A percentile compares a stretch with the other conserved stretches of the same genome.
Evolutionary conservation across 352 stramenopile genomes (phyloP).

Genomic region (Phytopythium litorale): DNA sequence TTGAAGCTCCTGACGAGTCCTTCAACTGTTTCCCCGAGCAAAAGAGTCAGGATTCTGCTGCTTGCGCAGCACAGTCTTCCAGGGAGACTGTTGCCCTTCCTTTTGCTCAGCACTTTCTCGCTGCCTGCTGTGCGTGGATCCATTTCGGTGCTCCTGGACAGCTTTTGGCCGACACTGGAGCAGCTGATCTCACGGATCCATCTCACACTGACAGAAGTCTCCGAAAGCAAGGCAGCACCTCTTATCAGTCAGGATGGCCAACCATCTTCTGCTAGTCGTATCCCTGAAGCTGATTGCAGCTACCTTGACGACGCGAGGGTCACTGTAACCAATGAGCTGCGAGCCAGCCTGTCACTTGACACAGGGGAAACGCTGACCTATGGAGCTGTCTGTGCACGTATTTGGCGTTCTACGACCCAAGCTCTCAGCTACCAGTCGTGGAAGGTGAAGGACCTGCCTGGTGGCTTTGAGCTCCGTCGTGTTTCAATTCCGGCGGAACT

Average conservation of each 20-base stretch:
- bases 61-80: slow-evolving; percentile 56
- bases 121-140: slow-evolving; percentile 50
- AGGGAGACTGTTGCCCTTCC: slow-evolving; percentile 73
- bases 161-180: slow-evolving; percentile 51
- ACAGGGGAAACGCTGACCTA: slow-evolving; percentile 20
- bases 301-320: slow-evolving; percentile 9
- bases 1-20: slow-evolving; percentile 26
- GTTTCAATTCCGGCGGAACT: slow-evolving; percentile 40
- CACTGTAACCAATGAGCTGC: slow-evolving; percentile 35
- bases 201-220: slow-evolving; percentile 6
- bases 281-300: neutral
- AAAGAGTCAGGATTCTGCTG: slow-evolving; percentile 19
- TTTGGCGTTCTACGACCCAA: slow-evolving; percentile 37
- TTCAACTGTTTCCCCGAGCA: slow-evolving; percentile 12
- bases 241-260: neutral
- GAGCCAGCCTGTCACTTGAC: slow-evolving; percentile 19
- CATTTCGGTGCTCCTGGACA: slow-evolving; percentile 30
- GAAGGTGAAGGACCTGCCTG: slow-evolving; percentile 28
- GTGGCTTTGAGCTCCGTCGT: slow-evolving; percentile 24
- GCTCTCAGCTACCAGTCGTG: slow-evolving; percentile 18
- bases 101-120: slow-evolving; percentile 62
- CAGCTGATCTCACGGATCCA: slow-evolving; percentile 20
- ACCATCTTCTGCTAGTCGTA: neutral
- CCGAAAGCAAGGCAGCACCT: neutral
- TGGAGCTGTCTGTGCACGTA: slow-evolving; percentile 23